These are phyloP conservation scores for Larix sibirica DNA, from an alignment of 83 land plant genomes.

Conservation along the genomic window DNA sequence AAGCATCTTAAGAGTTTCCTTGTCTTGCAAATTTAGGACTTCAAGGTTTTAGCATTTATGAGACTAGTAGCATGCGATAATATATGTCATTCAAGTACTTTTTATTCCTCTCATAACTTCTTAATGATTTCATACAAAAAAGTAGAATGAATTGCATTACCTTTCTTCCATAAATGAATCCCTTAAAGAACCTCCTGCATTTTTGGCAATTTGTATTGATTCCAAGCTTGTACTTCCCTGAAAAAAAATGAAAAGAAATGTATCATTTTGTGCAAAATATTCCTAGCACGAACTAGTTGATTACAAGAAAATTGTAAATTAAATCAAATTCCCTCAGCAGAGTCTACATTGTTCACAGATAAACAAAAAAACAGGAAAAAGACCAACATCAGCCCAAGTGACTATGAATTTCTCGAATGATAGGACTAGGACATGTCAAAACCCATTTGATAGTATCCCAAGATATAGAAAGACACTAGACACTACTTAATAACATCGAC, in stretches of 20 bases:
- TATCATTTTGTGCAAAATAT: neutral
- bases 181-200: conserved; percentile 86
- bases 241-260: conserved; percentile 1
- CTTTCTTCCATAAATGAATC: conserved; percentile 98
- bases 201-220: conserved; percentile 92
- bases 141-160: conserved; percentile 25
- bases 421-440: neutral
- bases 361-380: neutral
- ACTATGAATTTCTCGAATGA: neutral
- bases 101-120: neutral
- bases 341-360: neutral
- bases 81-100: neutral
- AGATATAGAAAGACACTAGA: neutral
- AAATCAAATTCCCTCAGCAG: neutral
- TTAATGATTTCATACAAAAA: neutral
- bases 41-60: neutral
- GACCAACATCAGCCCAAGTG: neutral
- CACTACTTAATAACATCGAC: neutral
- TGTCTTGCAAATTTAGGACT: too few relatives aligned
- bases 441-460: neutral
- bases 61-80: neutral
- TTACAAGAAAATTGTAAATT: neutral
- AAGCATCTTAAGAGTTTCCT: too few relatives aligned
- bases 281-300: neutral
- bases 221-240: conserved; percentile 97